Evolutionary conservation across 2,329 filamentous ascomycete genomes (phyloP).

Genomic region (Nemania diffusa): DNA sequence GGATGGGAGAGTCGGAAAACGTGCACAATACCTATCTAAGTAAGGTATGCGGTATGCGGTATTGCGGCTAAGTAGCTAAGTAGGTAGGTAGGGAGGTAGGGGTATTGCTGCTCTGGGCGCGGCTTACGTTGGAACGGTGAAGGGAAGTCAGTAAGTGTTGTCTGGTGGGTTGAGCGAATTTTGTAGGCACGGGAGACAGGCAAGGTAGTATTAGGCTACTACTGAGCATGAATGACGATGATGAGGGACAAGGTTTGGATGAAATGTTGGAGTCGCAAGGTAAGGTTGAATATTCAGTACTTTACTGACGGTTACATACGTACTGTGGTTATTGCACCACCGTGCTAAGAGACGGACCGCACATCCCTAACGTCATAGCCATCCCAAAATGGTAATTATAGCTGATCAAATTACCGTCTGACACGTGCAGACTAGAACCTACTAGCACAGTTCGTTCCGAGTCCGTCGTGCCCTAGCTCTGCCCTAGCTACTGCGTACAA

Average conservation of each 20-base stretch:
- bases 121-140: background rate
- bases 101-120: background rate
- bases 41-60: background rate
- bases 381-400: background rate
- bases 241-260: background rate
- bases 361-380: slow-evolving; percentile 22
- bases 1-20: background rate
- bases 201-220: slow-evolving; percentile 14
- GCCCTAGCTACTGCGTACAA: too few species aligned
- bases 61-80: too few species aligned
- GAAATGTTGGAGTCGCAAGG: slow-evolving; percentile 9
- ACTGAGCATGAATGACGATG: background rate
- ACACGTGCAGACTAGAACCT: slow-evolving; percentile 21
- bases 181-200: background rate
- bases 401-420: slow-evolving; percentile 20
- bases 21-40: background rate
- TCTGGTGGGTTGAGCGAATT: background rate
- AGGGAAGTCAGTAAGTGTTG: background rate
- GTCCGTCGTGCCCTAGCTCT: background rate
- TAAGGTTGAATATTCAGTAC: slow-evolving; percentile 20
- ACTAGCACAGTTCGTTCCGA: background rate
- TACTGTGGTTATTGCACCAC: too few species aligned
- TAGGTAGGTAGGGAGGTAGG: too few species aligned
- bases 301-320: background rate
- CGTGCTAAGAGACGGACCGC: background rate